These are phyloP conservation scores for Auricularia auricula-judae DNA, from an alignment of 768 basidiomycete genomes.

Conservation along the genomic window DNA sequence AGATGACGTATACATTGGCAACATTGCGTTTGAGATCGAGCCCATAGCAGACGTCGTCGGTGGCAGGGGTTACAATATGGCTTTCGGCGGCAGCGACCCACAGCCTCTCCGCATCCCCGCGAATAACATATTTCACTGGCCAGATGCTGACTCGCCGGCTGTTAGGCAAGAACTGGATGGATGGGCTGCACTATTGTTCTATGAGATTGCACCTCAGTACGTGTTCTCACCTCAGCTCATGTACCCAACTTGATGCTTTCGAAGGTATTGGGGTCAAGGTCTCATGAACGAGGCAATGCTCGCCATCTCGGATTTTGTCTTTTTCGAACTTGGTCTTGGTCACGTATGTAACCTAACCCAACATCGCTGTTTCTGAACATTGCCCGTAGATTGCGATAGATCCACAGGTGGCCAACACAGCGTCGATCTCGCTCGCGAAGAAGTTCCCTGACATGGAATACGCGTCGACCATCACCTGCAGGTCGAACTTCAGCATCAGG, in stretches of 20 bases:
- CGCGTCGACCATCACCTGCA: not conserved
- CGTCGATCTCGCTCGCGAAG: not conserved
- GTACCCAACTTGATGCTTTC: not conserved
- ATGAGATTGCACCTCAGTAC: not conserved
- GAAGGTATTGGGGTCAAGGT: not conserved
- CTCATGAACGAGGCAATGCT: not conserved
- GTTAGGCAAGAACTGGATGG: not conserved
- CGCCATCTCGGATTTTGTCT: not conserved
- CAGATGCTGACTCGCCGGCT: not conserved
- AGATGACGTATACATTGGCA: not conserved
- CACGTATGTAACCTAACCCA: not conserved
- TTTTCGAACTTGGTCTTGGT: not conserved
- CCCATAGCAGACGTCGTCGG: not conserved
- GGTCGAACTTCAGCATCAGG: not conserved
- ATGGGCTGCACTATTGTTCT: not conserved
- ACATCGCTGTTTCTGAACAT: not conserved
- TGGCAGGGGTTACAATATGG: not conserved
- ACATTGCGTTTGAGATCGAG: not conserved
- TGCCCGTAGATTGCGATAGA: not conserved
- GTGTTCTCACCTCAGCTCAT: not conserved
- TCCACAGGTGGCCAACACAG: not conserved
- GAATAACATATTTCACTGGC: not conserved
- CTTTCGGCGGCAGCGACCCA: not conserved
- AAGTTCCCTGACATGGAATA: conserved; percentile 1
- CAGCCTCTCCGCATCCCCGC: not conserved